These are phyloP conservation scores for Tolypocladium capitatum DNA, from an alignment of 2,329 filamentous ascomycete species.

Conservation along the genomic window DNA sequence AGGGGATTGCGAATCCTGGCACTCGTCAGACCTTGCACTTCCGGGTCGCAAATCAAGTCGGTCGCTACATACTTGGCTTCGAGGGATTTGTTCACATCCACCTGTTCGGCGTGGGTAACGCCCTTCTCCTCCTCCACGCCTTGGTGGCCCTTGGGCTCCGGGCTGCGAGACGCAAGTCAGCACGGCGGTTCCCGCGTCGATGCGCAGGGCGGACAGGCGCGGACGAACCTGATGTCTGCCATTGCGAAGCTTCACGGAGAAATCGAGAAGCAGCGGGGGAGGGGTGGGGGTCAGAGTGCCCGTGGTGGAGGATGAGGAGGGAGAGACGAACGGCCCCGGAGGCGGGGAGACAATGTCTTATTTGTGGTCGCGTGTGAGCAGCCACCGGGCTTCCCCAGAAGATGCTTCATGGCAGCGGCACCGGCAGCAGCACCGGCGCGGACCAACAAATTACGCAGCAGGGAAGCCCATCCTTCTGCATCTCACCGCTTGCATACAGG, in stretches of 20 bases:
- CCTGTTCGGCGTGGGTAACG: constrained; percentile 15
- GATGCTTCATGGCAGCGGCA: not conserved
- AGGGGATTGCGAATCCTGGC: constrained; percentile 33
- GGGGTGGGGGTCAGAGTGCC: constrained; percentile 2
- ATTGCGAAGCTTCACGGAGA: constrained; percentile 4
- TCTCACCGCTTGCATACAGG: no score
- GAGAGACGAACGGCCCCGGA: constrained; percentile 3
- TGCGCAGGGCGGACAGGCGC: no score
- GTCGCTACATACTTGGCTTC: constrained; percentile 25
- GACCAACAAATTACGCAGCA: not conserved
- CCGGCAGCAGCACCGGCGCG: not conserved
- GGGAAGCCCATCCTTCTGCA: not conserved
- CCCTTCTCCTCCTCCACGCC: constrained; percentile 15
- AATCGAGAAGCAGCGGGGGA: constrained; percentile 4
- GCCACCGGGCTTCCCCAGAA: constrained; percentile 1
- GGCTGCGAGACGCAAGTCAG: constrained; percentile 1
- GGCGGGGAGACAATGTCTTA: constrained; percentile 6
- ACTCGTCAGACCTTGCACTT: not conserved
- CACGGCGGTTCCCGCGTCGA: not conserved
- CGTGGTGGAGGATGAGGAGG: constrained; percentile 1
- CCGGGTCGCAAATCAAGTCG: not conserved
- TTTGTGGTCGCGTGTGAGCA: constrained; percentile 4
- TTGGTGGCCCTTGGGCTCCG: constrained; percentile 6
- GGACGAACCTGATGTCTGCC: constrained; percentile 10
- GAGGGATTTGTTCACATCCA: constrained; percentile 25